A percentile compares a stretch with the other conserved stretches of the same genome.
Conservation (phyloP, 768 basidiomycete species). For the Pulveroboletus sp. region DNA sequence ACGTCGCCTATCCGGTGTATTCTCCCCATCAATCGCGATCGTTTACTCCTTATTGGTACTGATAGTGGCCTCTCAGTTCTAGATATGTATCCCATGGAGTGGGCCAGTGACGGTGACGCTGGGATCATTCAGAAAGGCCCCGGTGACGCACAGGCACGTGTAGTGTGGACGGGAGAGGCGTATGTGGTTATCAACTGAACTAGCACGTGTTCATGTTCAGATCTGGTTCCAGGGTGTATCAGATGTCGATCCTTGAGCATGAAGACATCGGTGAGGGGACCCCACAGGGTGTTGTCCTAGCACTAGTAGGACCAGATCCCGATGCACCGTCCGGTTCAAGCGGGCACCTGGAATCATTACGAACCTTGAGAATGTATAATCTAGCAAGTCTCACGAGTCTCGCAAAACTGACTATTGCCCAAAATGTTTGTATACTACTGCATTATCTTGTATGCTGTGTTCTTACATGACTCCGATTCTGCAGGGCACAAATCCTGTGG, state of each 20-base stretch:
- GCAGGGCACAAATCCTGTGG: slow-evolving; percentile 57
- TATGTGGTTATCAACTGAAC: slow-evolving; percentile 29
- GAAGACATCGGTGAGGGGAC: slow-evolving; percentile 51
- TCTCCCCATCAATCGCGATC: slow-evolving; percentile 61
- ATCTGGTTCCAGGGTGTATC: slow-evolving; percentile 51
- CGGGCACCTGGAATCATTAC: slow-evolving; percentile 52
- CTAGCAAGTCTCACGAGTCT: slow-evolving; percentile 69
- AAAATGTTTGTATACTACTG: slow-evolving; percentile 44
- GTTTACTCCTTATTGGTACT: slow-evolving; percentile 71
- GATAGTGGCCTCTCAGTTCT: slow-evolving; percentile 77
- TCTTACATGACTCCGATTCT: not conserved
- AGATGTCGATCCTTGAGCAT: slow-evolving; percentile 70
- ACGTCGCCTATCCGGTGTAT: slow-evolving; percentile 71
- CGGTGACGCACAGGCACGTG: slow-evolving; percentile 60
- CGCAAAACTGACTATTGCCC: slow-evolving; percentile 66
- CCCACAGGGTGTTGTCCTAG: slow-evolving; percentile 72
- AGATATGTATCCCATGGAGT: slow-evolving; percentile 77
- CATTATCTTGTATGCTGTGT: not conserved
- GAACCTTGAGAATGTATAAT: slow-evolving; percentile 78
- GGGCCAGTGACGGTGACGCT: slow-evolving; percentile 42
- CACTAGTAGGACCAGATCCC: slow-evolving; percentile 62
- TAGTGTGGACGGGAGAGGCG: slow-evolving; percentile 79
- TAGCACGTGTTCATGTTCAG: not conserved
- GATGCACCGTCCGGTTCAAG: slow-evolving; percentile 36
- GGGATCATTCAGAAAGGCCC: slow-evolving; percentile 51